Base-by-base conservation (phyloP, 2,329 filamentous ascomycete genomes). In the Xylaria arbuscula region DNA sequence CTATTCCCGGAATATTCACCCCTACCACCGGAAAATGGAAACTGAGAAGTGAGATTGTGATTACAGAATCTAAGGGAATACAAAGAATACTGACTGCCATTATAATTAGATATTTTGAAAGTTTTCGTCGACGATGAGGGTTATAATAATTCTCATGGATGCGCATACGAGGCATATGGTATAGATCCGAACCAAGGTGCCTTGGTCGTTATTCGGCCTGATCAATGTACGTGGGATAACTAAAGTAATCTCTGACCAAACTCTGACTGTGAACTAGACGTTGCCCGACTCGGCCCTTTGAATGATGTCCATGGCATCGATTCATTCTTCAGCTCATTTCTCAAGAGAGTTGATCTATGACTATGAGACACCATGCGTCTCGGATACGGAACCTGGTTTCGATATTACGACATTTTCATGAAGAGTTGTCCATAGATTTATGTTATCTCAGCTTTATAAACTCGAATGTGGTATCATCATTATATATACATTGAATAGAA, bases 91-190 rank as follows among this genome's bases (percentile, higher is more conserved):
- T 65, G 36, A 68, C n/a, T 24, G 13, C 45, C 9, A 3, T 19
- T 34, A 15, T 40, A n/a, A 3, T 17, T 63, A 88, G 88, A 86
- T 74, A 75, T 89, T 0, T 84, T 88, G 71, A 90, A 90, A 68
- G 82, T 86, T 1, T 90, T 85, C 73, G 80, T 84, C 38, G 87
- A 88, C 54, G 86, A 88, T 48, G 81, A 85, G 62, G 85, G 83
- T 72, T 86, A 87, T 73, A 84, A 87, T 67, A 84, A 86, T 65
- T 81, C 82, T 1, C 85, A 89, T 65, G 87, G 87, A 0, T 82
- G 87, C 53, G 86, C 85, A 1, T 90, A 90, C 70, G 80, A 87
- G 57, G 79, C 79, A 9, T 88, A 88, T 50, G 87, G 87, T 0
- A 79, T 90, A 13, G 81, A 85, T 63, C 76, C 81, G 0, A 70